A percentile compares a stretch with the other conserved stretches of the same genome.
These are phyloP conservation scores for Limnanthes douglasii DNA, from an alignment of 345 rosid genomes.

Conservation along the genomic window DNA sequence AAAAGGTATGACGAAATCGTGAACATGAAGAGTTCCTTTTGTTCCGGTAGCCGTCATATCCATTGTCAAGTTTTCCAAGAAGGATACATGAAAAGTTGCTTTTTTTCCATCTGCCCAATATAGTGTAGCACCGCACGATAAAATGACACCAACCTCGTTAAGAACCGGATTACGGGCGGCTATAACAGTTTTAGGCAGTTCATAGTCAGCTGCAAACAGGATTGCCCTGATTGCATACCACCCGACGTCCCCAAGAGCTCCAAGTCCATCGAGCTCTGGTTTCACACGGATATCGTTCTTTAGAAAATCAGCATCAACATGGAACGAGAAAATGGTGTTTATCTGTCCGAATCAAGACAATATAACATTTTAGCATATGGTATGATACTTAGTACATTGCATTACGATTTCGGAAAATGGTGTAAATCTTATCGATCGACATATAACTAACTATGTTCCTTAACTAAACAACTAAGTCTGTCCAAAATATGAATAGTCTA, in stretches of 20 bases:
- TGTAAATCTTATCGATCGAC: no score
- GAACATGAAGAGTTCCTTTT: constrained; percentile 43
- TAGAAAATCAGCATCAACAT: constrained; percentile 32
- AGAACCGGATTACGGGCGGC: constrained; percentile 34
- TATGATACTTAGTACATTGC: no score
- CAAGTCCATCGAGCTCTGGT: constrained; percentile 73
- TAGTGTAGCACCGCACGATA: constrained; percentile 59
- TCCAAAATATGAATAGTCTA: no score
- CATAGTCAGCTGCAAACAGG: constrained; percentile 40
- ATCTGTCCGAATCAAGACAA: constrained; percentile 22
- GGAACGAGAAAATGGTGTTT: constrained; percentile 43
- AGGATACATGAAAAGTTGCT: constrained; percentile 63
- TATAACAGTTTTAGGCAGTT: constrained; percentile 42
- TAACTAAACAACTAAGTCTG: no score
- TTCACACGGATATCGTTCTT: constrained; percentile 61
- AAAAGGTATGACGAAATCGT: constrained; percentile 54
- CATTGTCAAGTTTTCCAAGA: constrained; percentile 61
- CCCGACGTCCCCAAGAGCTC: constrained; percentile 83
- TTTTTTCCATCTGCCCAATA: constrained; percentile 49
- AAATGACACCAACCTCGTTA: constrained; percentile 47
- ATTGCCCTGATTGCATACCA: constrained; percentile 62
- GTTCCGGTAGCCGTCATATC: constrained; percentile 55
- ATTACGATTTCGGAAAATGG: no score
- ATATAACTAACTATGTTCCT: no score
- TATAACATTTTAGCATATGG: not conserved